Evolutionary conservation across 345 rosid species (phyloP).

Genomic region (Hevea brasiliensis): DNA sequence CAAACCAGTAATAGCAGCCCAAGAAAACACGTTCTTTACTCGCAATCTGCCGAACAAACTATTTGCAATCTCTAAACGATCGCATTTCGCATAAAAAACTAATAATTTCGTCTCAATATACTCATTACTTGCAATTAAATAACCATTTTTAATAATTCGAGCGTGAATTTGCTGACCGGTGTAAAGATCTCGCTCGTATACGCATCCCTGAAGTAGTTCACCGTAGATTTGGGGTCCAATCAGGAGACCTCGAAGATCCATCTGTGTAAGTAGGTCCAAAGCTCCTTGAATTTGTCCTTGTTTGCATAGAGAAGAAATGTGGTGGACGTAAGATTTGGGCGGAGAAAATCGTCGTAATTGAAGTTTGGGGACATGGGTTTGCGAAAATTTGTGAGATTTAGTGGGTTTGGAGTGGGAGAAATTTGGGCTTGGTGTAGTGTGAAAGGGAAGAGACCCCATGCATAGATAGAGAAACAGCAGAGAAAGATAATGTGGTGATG

Average conservation of each 20-base stretch:
- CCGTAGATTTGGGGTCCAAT: slow-evolving; percentile 66
- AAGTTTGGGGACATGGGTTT: slow-evolving; percentile 10
- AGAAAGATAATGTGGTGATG: neutral
- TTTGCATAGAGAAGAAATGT: slow-evolving; percentile 50
- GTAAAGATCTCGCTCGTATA: slow-evolving; percentile 46
- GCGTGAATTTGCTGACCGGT: slow-evolving; percentile 80
- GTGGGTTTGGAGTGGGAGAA: neutral
- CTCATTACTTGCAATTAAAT: slow-evolving; percentile 50
- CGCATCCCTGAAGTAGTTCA: slow-evolving; percentile 72
- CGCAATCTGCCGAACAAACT: slow-evolving; percentile 44
- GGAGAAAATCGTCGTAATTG: neutral
- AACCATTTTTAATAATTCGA: slow-evolving; percentile 61
- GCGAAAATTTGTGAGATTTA: slow-evolving; percentile 4
- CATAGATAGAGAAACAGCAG: neutral
- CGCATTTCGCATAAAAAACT: slow-evolving; percentile 68
- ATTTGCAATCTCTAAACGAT: slow-evolving; percentile 44
- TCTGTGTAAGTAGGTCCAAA: slow-evolving; percentile 47
- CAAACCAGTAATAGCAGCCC: slow-evolving; percentile 85
- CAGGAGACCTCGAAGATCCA: slow-evolving; percentile 40
- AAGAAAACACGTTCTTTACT: slow-evolving; percentile 62
- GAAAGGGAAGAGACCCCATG: slow-evolving; percentile 41
- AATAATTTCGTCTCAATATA: slow-evolving; percentile 65
- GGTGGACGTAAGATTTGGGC: slow-evolving; percentile 44
- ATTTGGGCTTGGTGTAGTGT: slow-evolving; percentile 8
- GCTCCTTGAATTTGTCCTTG: slow-evolving; percentile 62